phyloP scores from a whole-genome alignment of 805 yeast genomes.

The Lachancea lanzarotensis region DNA sequence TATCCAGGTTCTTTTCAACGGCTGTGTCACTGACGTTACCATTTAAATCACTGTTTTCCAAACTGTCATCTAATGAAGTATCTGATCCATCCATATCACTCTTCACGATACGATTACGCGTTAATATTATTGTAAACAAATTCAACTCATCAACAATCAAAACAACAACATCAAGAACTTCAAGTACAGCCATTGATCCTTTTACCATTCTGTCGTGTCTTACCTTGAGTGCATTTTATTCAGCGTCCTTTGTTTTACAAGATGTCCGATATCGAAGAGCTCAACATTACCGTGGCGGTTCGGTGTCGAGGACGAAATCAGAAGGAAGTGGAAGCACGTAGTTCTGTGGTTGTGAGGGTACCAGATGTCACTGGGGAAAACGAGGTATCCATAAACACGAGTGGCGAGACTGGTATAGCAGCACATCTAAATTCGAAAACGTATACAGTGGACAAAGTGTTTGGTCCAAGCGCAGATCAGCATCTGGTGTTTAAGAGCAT shows the following conservation, averaged over 20 bases:
- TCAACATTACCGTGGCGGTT: slow-evolving; percentile 56
- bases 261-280: slow-evolving; percentile 20
- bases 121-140: neutral
- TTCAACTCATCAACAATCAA: neutral
- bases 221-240: neutral
- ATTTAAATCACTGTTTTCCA: too few relatives aligned
- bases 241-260: neutral
- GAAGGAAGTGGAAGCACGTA: slow-evolving; percentile 50
- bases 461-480: slow-evolving; percentile 79
- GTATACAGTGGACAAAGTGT: slow-evolving; percentile 71
- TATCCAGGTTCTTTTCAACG: too few relatives aligned
- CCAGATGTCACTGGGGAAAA: slow-evolving; percentile 38
- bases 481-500: slow-evolving; percentile 55
- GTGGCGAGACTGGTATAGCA: slow-evolving; percentile 35
- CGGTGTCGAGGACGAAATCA: slow-evolving; percentile 58
- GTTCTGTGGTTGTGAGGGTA: slow-evolving; percentile 55
- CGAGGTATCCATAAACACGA: slow-evolving; percentile 43
- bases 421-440: slow-evolving; percentile 45
- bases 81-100: neutral
- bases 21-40: too few relatives aligned
- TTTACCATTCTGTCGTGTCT: neutral
- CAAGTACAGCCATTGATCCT: neutral
- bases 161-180: neutral
- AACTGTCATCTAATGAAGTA: too few relatives aligned
- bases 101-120: neutral